phyloP scores from a whole-genome alignment of 768 basidiomycete species.

The Phaffia australis region DNA sequence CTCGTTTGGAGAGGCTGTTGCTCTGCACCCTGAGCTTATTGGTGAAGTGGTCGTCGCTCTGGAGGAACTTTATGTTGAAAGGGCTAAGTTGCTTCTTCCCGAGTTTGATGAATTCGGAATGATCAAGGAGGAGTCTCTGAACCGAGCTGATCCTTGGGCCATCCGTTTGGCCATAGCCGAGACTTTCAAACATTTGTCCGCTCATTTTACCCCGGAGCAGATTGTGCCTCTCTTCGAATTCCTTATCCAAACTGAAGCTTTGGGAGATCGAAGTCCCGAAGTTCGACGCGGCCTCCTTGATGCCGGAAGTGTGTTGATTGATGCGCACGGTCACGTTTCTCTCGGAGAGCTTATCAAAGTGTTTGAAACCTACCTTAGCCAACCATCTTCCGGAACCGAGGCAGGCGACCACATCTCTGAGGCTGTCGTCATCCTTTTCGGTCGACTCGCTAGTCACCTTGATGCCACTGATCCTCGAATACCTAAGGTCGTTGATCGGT shows the following conservation, averaged over 20 bases:
- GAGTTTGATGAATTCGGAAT: slow-evolving; percentile 86
- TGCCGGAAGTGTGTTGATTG: slow-evolving; percentile 70
- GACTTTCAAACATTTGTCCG: slow-evolving; percentile 57
- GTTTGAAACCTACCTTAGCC: slow-evolving; percentile 66
- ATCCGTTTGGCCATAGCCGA: slow-evolving; percentile 62
- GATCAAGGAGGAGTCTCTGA: slow-evolving; percentile 72
- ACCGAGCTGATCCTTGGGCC: slow-evolving; percentile 73
- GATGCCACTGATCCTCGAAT: slow-evolving; percentile 65
- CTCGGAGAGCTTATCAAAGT: slow-evolving; percentile 63
- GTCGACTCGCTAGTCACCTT: slow-evolving; percentile 80
- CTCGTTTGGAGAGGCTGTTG: slow-evolving; percentile 66
- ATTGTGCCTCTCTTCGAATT: slow-evolving; percentile 70
- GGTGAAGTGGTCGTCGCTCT: slow-evolving; percentile 42
- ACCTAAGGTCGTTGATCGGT: slow-evolving; percentile 65
- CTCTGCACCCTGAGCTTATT: slow-evolving; percentile 58
- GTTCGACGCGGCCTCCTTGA: slow-evolving; percentile 78
- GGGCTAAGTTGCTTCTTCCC: slow-evolving; percentile 43
- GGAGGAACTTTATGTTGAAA: slow-evolving; percentile 68
- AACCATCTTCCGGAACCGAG: slow-evolving; percentile 52
- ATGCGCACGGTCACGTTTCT: slow-evolving; percentile 61
- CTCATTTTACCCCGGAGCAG: slow-evolving; percentile 51
- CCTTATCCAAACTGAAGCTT: slow-evolving; percentile 69
- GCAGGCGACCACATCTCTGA: slow-evolving; percentile 82
- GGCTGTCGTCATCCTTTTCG: slow-evolving; percentile 86
- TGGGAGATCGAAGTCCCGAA: slow-evolving; percentile 70